Percentiles rank a stretch among this genome's conserved stretches.
phyloP scores from a whole-genome alignment of 2,329 filamentous ascomycete genomes.

The Epichloe uncinata region DNA sequence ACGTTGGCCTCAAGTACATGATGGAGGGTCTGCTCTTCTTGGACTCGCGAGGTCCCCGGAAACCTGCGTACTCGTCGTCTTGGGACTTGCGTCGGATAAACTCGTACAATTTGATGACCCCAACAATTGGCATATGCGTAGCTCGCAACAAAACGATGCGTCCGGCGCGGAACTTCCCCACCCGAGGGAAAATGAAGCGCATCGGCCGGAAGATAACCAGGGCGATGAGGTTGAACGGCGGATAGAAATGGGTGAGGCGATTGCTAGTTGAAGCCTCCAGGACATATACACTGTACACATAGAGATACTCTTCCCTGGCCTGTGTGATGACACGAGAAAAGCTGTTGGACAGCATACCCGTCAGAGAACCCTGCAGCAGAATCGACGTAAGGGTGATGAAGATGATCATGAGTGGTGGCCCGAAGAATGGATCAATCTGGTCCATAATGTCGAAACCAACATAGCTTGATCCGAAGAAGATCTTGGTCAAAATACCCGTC shows the following conservation, averaged over 20 bases:
- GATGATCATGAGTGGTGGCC: constrained; percentile 51
- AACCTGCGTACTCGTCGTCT: constrained; percentile 32
- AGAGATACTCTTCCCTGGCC: constrained; percentile 63
- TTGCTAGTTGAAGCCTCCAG: constrained; percentile 55
- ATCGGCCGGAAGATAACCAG: constrained; percentile 59
- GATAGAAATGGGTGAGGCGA: constrained; percentile 56
- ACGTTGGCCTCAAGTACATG: constrained; percentile 7
- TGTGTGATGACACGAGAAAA: constrained; percentile 52
- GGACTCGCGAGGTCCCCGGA: constrained; percentile 30
- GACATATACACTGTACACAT: constrained; percentile 56
- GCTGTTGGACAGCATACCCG: constrained; percentile 65
- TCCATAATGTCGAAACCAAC: constrained; percentile 59
- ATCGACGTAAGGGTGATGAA: constrained; percentile 71
- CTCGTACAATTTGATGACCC: constrained; percentile 56
- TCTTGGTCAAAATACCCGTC: constrained; percentile 65
- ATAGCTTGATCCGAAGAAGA: constrained; percentile 67
- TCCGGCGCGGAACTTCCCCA: constrained; percentile 46
- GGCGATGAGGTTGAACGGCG: constrained; percentile 61
- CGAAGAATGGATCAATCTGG: constrained; percentile 44
- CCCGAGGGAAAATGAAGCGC: constrained; percentile 51
- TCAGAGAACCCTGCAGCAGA: constrained; percentile 64
- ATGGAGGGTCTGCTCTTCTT: constrained; percentile 12
- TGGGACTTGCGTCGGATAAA: constrained; percentile 27
- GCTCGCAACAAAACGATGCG: constrained; percentile 49
- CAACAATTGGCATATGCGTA: constrained; percentile 55